phyloP scores from a whole-genome alignment of 2,329 filamentous ascomycete genomes.

The Fusarium newnesense region DNA sequence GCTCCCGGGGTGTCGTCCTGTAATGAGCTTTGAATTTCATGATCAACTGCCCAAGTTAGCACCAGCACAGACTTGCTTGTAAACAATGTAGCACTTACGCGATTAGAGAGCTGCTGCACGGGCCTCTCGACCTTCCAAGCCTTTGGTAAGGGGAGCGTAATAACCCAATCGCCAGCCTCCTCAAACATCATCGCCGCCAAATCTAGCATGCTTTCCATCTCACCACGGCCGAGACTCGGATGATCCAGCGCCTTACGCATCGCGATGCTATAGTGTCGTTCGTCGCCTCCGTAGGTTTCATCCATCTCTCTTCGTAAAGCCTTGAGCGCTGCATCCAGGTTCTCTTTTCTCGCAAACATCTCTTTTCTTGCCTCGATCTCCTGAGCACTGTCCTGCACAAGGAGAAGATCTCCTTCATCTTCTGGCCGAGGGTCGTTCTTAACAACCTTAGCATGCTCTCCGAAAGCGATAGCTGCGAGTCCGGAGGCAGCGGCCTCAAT shows the following conservation, averaged over 20 bases:
- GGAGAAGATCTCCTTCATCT: constrained; percentile 51
- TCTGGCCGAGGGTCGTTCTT: constrained; percentile 52
- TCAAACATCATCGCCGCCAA: constrained; percentile 61
- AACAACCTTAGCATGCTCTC: constrained; percentile 62
- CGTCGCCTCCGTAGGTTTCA: constrained; percentile 52
- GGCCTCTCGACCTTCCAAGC: constrained; percentile 53
- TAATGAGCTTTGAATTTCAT: constrained; percentile 54
- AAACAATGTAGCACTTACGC: constrained; percentile 44
- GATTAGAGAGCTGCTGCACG: constrained; percentile 49
- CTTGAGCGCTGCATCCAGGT: constrained; percentile 66
- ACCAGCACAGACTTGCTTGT: neutral
- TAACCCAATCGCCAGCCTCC: constrained; percentile 54
- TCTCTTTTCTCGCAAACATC: constrained; percentile 72
- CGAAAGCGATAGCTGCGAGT: constrained; percentile 71
- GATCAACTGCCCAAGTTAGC: constrained; percentile 48
- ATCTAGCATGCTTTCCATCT: constrained; percentile 56
- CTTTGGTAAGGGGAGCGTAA: constrained; percentile 55
- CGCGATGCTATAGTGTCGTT: constrained; percentile 53
- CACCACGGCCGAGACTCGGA: constrained; percentile 51
- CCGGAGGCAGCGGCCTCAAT: constrained; percentile 69
- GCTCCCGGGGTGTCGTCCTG: constrained; percentile 49
- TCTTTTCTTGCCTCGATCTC: constrained; percentile 69
- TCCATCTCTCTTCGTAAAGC: constrained; percentile 58
- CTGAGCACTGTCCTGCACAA: constrained; percentile 55
- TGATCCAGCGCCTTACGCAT: constrained; percentile 57